phyloP scores from a whole-genome alignment of 2,329 filamentous ascomycete genomes.

The Pseudopithomyces chartarum region DNA sequence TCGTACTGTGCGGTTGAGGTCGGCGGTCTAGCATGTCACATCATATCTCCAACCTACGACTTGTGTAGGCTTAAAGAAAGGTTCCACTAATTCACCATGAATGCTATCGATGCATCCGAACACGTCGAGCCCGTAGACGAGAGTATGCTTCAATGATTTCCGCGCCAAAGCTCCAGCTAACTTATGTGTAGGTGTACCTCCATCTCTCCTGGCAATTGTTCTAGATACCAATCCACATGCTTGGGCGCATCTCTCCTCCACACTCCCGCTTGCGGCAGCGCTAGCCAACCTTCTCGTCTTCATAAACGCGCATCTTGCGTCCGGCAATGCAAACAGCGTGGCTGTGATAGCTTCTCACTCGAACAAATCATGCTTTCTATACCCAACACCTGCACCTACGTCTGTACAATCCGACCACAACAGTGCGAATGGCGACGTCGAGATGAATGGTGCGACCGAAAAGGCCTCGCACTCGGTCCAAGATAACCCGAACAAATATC shows the following conservation, averaged over 20 bases:
- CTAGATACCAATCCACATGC: conserved; percentile 96
- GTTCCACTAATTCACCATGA: conserved; percentile 53
- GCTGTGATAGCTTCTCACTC: conserved; percentile 89
- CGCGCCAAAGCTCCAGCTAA: conserved; percentile 12
- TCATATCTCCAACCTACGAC: neutral
- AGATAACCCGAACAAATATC: conserved; percentile 82
- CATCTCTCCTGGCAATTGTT: conserved; percentile 87
- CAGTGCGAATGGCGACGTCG: conserved; percentile 28
- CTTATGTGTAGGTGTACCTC: conserved; percentile 57
- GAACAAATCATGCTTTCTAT: conserved; percentile 86
- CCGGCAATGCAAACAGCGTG: conserved; percentile 91
- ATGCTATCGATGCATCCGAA: conserved; percentile 65
- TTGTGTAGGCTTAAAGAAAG: neutral
- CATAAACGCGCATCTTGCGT: conserved; percentile 93
- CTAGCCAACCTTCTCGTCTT: conserved; percentile 92
- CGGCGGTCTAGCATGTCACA: neutral
- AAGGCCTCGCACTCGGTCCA: conserved; percentile 28
- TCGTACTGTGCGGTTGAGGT: neutral
- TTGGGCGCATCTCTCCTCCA: conserved; percentile 78
- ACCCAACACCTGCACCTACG: conserved; percentile 62
- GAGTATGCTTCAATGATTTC: conserved; percentile 20
- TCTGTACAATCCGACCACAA: conserved; percentile 20
- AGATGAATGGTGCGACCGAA: conserved; percentile 31
- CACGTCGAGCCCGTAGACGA: conserved; percentile 48
- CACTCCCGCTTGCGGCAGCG: conserved; percentile 80